These are phyloP conservation scores for Exophiala aquamarina DNA, from an alignment of 2,329 filamentous ascomycete species.

Conservation along the genomic window DNA sequence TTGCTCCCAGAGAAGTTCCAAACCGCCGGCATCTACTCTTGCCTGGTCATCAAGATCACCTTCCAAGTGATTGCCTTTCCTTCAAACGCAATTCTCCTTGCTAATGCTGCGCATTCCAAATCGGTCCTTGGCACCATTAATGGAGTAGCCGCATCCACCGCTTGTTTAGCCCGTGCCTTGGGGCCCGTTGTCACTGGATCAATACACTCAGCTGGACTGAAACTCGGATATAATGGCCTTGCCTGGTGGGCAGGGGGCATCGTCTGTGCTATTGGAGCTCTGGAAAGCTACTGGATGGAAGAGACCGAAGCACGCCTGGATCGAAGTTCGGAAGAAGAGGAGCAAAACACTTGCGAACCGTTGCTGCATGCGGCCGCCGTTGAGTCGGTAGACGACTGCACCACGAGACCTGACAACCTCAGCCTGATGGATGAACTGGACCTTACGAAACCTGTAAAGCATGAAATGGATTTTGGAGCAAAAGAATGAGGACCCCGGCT, in stretches of 20 bases:
- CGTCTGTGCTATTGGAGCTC: constrained; percentile 72
- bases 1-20: constrained; percentile 72
- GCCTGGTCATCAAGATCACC: constrained; percentile 89
- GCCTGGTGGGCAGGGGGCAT: constrained; percentile 90
- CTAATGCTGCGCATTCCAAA: constrained; percentile 81
- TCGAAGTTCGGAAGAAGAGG: constrained; percentile 43
- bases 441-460: constrained; percentile 18
- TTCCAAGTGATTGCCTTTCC: constrained; percentile 90
- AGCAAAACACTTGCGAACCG: constrained; percentile 32
- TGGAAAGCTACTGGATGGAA: constrained; percentile 73
- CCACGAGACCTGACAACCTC: constrained; percentile 13
- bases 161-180: constrained; percentile 82
- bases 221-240: constrained; percentile 78
- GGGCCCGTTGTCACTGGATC: constrained; percentile 86
- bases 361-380: constrained; percentile 29
- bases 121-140: constrained; percentile 89
- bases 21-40: constrained; percentile 71
- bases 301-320: constrained; percentile 56
- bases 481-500: constrained; percentile 6
- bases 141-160: constrained; percentile 85
- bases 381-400: constrained; percentile 18
- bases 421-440: constrained; percentile 25
- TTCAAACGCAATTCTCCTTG: constrained; percentile 81
- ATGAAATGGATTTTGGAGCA: constrained; percentile 11
- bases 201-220: constrained; percentile 77